Base-by-base conservation (phyloP, 176 grass and related monocot genomes). In the Triticum turgidum region DNA sequence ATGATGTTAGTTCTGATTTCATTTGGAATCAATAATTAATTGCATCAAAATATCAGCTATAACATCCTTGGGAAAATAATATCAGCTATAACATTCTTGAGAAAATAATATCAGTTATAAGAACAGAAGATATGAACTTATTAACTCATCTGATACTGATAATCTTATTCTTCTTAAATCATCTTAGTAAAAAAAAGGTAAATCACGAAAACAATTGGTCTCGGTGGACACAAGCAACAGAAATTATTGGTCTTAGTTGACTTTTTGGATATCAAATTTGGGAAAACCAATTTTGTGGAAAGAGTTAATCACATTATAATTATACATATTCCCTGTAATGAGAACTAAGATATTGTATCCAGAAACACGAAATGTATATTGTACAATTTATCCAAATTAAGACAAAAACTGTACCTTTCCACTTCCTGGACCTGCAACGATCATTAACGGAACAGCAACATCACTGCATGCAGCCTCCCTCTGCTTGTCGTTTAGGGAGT, bases 401-500 rank as follows among this genome's bases (percentile, higher is more conserved):
- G 58, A 21, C 27, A 37, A 22, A 5, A 74, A 21, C 7, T 61
- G 39, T 87, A 98, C 93, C 93, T 98, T 98, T 92, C 91, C 90
- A 86, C 93, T 98, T 83, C 96, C 91, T 35, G 93, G 96, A 71
- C 96, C 96, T 18, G 91, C 93, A 49, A 94, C 86, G 18, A 98
- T 95, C 90, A 95, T 95, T 73, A 98, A 77, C 22, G 96, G 96
- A 73, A 98, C 62, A 14, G 90, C 84, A 21, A 92, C 90, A 76
- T 98, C 88, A 45, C 91, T 92, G 76, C 90, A 98, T 67, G 93
- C 91, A 39, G 93, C 96, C 66, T 94, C 93, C 85, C 91, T 94
- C 78, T 95, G 90, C 10, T 56, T 94, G 72, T 98, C 84, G 1
- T 94, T 95, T 77, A 98, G 86, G 34, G 93, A 94, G 49, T 92